Conservation (phyloP, 2,329 filamentous ascomycete genomes). For the Myriosclerotinia duriaeana region DNA sequence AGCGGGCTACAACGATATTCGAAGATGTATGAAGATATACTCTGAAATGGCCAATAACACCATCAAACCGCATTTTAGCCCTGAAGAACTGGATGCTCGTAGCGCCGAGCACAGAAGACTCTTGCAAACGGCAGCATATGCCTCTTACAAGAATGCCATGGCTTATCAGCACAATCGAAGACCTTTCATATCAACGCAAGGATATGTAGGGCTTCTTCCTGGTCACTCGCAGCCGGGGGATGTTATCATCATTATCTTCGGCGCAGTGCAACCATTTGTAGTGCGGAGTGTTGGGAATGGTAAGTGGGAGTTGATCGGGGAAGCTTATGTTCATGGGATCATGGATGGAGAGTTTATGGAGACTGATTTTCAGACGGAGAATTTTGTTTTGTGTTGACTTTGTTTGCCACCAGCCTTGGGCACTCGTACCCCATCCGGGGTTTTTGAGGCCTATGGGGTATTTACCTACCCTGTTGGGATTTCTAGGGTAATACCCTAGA, state of each 20-base stretch:
- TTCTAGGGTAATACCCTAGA: too few species aligned
- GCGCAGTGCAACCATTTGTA: slow-evolving; percentile 20
- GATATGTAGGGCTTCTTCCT: slow-evolving; percentile 24
- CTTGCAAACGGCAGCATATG: slow-evolving; percentile 2
- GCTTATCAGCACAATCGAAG: slow-evolving; percentile 19
- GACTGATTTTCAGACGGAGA: background rate
- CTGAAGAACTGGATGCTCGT: background rate
- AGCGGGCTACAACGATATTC: slow-evolving; percentile 15
- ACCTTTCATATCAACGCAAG: slow-evolving; percentile 23
- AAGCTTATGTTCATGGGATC: slow-evolving; percentile 18
- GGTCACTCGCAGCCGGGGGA: slow-evolving; percentile 17
- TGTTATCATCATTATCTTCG: slow-evolving; percentile 23
- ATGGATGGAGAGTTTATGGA: slow-evolving; percentile 23
- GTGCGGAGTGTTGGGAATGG: slow-evolving; percentile 10
- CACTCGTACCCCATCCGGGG: too few species aligned
- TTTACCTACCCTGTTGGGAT: too few species aligned
- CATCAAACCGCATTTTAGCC: background rate
- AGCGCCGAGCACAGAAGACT: background rate
- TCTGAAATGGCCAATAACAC: background rate
- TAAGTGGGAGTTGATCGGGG: slow-evolving; percentile 16
- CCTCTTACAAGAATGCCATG: slow-evolving; percentile 20
- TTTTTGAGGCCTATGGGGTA: background rate
- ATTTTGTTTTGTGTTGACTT: slow-evolving; percentile 15
- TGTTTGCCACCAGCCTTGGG: background rate
- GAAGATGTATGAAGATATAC: slow-evolving; percentile 18